Evolutionary conservation across 2,329 filamentous ascomycete genomes (phyloP).

Genomic region (Fusarium proliferatum): DNA sequence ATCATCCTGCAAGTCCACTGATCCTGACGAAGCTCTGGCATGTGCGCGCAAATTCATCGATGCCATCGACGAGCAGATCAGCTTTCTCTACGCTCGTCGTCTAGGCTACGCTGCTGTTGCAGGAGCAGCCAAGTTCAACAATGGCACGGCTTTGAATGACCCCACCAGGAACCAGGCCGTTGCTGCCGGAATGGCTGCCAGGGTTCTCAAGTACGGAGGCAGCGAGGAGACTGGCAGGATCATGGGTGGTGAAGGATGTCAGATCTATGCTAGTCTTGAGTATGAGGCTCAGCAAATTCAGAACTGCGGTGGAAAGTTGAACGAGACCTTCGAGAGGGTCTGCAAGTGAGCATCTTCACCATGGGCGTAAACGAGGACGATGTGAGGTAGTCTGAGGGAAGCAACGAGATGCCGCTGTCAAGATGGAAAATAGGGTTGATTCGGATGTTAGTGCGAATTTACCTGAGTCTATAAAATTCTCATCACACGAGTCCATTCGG

Average conservation of each 20-base stretch:
- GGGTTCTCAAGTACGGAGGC: slow-evolving; percentile 28
- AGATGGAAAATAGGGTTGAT: background rate
- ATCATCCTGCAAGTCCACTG: background rate
- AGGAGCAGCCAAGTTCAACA: slow-evolving; percentile 15
- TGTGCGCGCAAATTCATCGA: slow-evolving; percentile 35
- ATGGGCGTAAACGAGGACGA: background rate
- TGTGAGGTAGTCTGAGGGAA: background rate
- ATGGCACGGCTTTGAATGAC: slow-evolving; percentile 13
- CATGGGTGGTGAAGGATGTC: slow-evolving; percentile 32
- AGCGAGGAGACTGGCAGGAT: slow-evolving; percentile 19
- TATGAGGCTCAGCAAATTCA: slow-evolving; percentile 12
- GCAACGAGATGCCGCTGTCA: too few relatives aligned
- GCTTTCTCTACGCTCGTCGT: slow-evolving; percentile 27
- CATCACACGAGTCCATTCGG: background rate
- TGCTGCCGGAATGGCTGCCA: slow-evolving; percentile 23
- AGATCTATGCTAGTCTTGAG: slow-evolving; percentile 32
- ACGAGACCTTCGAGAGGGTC: background rate
- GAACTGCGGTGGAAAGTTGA: background rate
- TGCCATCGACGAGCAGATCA: slow-evolving; percentile 32
- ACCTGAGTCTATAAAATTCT: background rate
- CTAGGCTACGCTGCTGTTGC: slow-evolving; percentile 31
- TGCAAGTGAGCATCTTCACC: background rate
- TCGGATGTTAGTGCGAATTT: background rate
- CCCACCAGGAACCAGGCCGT: slow-evolving; percentile 20
- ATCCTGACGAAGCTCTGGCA: background rate